Percentiles rank a stretch among this genome's conserved stretches.
These are phyloP conservation scores for Gomphus bonarii DNA, from an alignment of 1,284 basidiomycete genomes.

Conservation along the genomic window DNA sequence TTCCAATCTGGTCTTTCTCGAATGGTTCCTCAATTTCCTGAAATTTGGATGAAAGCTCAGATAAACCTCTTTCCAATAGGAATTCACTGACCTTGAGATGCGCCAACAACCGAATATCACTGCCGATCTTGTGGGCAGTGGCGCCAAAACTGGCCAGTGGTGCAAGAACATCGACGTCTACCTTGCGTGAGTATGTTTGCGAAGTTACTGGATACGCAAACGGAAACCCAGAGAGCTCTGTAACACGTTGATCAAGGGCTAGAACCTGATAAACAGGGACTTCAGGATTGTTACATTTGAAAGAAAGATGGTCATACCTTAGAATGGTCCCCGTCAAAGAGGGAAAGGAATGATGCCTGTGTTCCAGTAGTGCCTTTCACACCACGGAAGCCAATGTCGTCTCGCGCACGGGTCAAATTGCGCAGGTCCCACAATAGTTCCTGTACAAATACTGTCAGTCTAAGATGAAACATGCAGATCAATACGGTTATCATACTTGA, in stretches of 20 bases:
- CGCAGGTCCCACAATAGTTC: constrained; percentile 96
- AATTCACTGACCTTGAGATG: constrained; percentile 65
- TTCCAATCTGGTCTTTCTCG: constrained; percentile 98
- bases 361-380: constrained; percentile 99
- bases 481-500: constrained; percentile 39
- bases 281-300: not conserved
- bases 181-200: constrained; percentile 97
- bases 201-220: constrained; percentile 97
- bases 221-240: constrained; percentile 82
- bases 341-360: constrained; percentile 88
- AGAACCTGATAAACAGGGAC: constrained; percentile 52
- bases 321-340: constrained; percentile 92
- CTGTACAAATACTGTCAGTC: constrained; percentile 24
- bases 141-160: constrained; percentile 89
- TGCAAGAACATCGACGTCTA: constrained; percentile 89
- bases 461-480: not conserved
- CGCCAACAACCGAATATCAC: constrained; percentile 86
- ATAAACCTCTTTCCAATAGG: not conserved
- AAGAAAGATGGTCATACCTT: constrained; percentile 43
- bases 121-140: constrained; percentile 96
- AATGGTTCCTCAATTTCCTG: constrained; percentile 98
- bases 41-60: not conserved
- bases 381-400: constrained; percentile 95
- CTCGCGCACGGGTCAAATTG: constrained; percentile 83
- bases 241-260: constrained; percentile 82